Conservation (phyloP, 2,329 filamentous ascomycete species). For the Epichloe scottii region DNA sequence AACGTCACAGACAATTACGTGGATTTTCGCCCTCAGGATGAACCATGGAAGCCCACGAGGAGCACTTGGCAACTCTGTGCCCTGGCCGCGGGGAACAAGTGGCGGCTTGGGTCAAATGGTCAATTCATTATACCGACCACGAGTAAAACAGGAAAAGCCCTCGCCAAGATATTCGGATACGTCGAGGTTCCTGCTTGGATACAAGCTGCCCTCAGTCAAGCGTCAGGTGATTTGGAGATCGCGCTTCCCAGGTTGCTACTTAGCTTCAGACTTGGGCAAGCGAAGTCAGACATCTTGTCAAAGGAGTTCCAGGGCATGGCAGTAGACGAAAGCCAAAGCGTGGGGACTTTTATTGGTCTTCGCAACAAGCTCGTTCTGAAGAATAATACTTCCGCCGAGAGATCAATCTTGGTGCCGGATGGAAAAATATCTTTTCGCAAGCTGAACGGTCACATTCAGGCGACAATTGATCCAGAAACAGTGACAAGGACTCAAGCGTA, state of each 20-base stretch:
- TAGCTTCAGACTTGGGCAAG: slow-evolving; percentile 27
- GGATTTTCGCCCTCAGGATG: slow-evolving; percentile 18
- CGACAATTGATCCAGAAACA: slow-evolving; percentile 19
- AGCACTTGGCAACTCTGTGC: neutral
- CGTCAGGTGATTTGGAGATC: slow-evolving; percentile 17
- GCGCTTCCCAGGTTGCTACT: slow-evolving; percentile 34
- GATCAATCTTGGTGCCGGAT: slow-evolving; percentile 26
- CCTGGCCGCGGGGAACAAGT: neutral
- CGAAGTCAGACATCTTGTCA: slow-evolving; percentile 22
- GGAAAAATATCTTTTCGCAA: slow-evolving; percentile 12
- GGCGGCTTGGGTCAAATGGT: neutral
- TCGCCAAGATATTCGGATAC: neutral
- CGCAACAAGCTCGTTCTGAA: slow-evolving; percentile 31
- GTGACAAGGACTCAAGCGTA: slow-evolving; percentile 27
- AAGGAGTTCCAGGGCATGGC: slow-evolving; percentile 35
- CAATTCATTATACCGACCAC: slow-evolving; percentile 11
- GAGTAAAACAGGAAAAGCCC: neutral
- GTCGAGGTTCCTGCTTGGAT: neutral
- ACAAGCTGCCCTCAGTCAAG: neutral
- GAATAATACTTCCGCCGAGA: slow-evolving; percentile 8
- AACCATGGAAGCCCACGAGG: slow-evolving; percentile 14
- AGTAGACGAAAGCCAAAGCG: slow-evolving; percentile 24
- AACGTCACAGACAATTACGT: slow-evolving; percentile 15
- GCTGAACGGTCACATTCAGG: slow-evolving; percentile 17
- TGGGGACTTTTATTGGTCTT: slow-evolving; percentile 36